Conservation (phyloP, 106 monocot genomes). For the Dioscorea alata region DNA sequence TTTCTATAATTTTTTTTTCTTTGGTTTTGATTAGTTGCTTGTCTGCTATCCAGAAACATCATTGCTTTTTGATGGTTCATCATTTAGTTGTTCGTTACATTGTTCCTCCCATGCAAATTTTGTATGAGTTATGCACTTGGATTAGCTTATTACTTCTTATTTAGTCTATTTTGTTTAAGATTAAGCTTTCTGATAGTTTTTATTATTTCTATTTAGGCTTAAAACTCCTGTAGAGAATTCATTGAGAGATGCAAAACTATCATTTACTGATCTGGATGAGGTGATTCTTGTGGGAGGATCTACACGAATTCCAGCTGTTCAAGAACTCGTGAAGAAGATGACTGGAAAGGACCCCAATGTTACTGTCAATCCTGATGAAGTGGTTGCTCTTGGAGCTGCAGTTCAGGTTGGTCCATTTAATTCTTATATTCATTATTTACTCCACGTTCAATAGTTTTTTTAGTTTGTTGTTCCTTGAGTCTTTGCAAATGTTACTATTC, state of each 20-base stretch:
- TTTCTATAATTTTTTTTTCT: too few relatives aligned
- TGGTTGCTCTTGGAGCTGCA: conserved; percentile 89
- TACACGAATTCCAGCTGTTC: conserved; percentile 85
- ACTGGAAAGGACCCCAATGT: conserved; percentile 91
- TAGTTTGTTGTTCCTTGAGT: too few relatives aligned
- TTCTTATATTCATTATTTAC: background rate
- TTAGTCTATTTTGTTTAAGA: conserved; percentile 39
- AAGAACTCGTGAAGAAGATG: conserved; percentile 77
- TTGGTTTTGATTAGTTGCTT: too few relatives aligned
- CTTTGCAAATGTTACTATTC: too few relatives aligned
- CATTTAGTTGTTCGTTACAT: too few relatives aligned
- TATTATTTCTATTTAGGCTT: conserved; percentile 28
- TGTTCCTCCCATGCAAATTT: too few relatives aligned
- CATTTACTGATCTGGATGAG: conserved; percentile 75
- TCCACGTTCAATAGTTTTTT: too few relatives aligned
- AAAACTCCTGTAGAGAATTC: conserved; percentile 76
- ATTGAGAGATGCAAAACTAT: conserved; percentile 76
- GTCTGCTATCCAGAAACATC: too few relatives aligned
- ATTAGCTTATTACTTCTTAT: background rate
- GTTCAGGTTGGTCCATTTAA: conserved; percentile 53
- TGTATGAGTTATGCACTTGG: too few relatives aligned
- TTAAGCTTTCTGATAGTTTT: conserved; percentile 10
- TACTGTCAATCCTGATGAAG: conserved; percentile 92
- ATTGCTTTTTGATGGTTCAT: too few relatives aligned
- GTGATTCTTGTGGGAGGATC: conserved; percentile 92